phyloP scores from a whole-genome alignment of 371 early-diverging fungal genomes.

The Funneliformis caledonium region DNA sequence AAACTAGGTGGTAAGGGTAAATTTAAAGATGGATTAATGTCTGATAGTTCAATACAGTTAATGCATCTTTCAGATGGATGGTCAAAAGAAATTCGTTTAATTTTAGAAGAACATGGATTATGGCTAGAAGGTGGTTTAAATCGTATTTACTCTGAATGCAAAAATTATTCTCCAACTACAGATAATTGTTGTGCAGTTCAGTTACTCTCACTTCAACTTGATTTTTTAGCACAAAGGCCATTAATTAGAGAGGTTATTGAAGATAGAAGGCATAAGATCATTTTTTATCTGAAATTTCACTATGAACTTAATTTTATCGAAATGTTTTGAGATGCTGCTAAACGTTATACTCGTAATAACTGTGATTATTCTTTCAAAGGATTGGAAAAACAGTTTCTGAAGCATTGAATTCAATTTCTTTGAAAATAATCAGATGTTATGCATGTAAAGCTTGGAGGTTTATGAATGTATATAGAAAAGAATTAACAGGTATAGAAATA shows the following conservation, averaged over 20 bases:
- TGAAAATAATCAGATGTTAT: neutral
- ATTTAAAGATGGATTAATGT: slow-evolving; percentile 29
- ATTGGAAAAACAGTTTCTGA: too few relatives aligned
- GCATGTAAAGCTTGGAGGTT: neutral
- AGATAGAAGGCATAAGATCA: neutral
- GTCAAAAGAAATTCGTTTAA: neutral
- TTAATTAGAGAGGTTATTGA: neutral
- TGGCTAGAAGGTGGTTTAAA: neutral
- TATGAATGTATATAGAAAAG: neutral
- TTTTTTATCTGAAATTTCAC: slow-evolving; percentile 24
- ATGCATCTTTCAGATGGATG: neutral
- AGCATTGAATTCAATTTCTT: neutral
- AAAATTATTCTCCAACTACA: neutral
- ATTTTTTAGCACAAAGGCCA: neutral
- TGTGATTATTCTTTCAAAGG: too few relatives aligned
- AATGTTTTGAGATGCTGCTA: too few relatives aligned
- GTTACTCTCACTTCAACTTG: neutral
- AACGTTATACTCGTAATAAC: too few relatives aligned
- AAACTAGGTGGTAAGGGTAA: slow-evolving; percentile 1
- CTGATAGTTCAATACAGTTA: slow-evolving; percentile 10
- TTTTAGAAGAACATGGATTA: neutral
- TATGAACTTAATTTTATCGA: neutral
- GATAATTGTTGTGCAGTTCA: slow-evolving; percentile 34
- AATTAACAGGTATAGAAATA: neutral
- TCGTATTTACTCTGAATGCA: neutral